phyloP scores from a whole-genome alignment of 371 early-diverging fungal species.

The Gilbertella persicaria region DNA sequence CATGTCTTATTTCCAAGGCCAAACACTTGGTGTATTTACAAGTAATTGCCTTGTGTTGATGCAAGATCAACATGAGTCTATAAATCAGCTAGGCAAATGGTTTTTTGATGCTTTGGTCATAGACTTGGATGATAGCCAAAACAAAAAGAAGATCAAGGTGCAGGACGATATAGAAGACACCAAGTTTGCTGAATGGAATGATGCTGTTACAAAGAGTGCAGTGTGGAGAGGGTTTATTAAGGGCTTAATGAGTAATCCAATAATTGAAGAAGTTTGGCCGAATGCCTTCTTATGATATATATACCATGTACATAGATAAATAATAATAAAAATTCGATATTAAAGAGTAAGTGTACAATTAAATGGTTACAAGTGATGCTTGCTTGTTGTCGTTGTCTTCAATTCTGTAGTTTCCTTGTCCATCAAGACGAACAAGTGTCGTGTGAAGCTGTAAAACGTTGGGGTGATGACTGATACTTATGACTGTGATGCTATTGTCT shows the following conservation, averaged over 20 bases:
- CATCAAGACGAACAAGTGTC: slow-evolving; percentile 45
- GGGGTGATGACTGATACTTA: slow-evolving; percentile 71
- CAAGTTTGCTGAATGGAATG: slow-evolving; percentile 34
- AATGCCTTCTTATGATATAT: slow-evolving; percentile 31
- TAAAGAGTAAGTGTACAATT: too few relatives aligned
- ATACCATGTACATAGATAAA: not conserved
- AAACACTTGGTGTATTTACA: slow-evolving; percentile 53
- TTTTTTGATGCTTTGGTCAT: slow-evolving; percentile 38
- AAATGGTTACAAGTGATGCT: slow-evolving; percentile 9
- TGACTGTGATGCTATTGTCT: slow-evolving; percentile 53
- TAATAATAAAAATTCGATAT: too few relatives aligned
- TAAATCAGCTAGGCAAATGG: slow-evolving; percentile 24
- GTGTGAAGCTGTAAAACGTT: slow-evolving; percentile 52
- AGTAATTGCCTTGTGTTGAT: slow-evolving; percentile 49
- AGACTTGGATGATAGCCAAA: slow-evolving; percentile 19
- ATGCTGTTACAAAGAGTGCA: slow-evolving; percentile 34
- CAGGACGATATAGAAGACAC: slow-evolving; percentile 17
- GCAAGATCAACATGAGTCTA: slow-evolving; percentile 26
- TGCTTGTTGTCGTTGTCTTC: not conserved
- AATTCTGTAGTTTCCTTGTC: slow-evolving; percentile 39
- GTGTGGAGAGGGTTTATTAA: slow-evolving; percentile 53
- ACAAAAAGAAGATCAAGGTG: slow-evolving; percentile 8
- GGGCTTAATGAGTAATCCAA: slow-evolving; percentile 51
- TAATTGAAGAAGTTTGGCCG: slow-evolving; percentile 50
- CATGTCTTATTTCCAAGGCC: slow-evolving; percentile 53